Conservation (phyloP, 2,329 filamentous ascomycete genomes). For the Phaeosphaeriaceae sp. region DNA sequence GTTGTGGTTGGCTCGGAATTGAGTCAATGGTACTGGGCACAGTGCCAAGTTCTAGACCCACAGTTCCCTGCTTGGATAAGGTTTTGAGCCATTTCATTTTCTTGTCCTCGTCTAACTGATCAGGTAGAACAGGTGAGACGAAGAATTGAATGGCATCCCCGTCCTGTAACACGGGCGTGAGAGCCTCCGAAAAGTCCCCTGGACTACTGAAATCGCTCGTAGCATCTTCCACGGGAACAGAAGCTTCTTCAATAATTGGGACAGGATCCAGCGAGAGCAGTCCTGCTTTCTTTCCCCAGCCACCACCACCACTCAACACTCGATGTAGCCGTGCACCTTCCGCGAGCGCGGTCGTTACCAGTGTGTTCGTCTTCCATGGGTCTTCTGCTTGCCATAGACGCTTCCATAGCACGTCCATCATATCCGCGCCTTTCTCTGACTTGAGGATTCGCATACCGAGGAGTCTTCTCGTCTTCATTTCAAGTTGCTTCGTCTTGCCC, state of each 20-base stretch:
- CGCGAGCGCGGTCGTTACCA: slow-evolving; percentile 26
- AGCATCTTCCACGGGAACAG: slow-evolving; percentile 4
- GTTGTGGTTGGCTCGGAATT: slow-evolving; percentile 31
- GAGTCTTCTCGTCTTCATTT: slow-evolving; percentile 11
- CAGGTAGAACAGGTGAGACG: slow-evolving; percentile 21
- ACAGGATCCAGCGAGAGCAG: slow-evolving; percentile 77
- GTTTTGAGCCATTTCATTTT: slow-evolving; percentile 3
- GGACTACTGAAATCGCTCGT: slow-evolving; percentile 23
- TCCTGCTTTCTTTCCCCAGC: slow-evolving; percentile 83
- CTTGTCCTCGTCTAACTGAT: slow-evolving; percentile 1
- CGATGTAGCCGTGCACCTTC: slow-evolving; percentile 53
- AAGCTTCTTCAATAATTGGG: slow-evolving; percentile 10
- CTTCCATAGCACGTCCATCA: slow-evolving; percentile 14
- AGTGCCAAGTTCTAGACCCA: slow-evolving; percentile 48
- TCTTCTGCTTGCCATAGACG: slow-evolving; percentile 23
- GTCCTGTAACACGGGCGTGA: slow-evolving; percentile 65
- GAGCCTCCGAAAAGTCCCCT: slow-evolving; percentile 44
- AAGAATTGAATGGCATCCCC: slow-evolving; percentile 65
- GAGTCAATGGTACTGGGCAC: slow-evolving; percentile 55
- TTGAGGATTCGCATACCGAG: slow-evolving; percentile 6
- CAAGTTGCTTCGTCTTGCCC: neutral
- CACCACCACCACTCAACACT: slow-evolving; percentile 79
- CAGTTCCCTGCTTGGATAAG: slow-evolving; percentile 3
- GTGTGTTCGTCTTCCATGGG: slow-evolving; percentile 26
- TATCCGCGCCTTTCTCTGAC: neutral